These are phyloP conservation scores for Trypanosomatidae sp. DNA, from an alignment of 208 protist genomes.

Conservation along the genomic window DNA sequence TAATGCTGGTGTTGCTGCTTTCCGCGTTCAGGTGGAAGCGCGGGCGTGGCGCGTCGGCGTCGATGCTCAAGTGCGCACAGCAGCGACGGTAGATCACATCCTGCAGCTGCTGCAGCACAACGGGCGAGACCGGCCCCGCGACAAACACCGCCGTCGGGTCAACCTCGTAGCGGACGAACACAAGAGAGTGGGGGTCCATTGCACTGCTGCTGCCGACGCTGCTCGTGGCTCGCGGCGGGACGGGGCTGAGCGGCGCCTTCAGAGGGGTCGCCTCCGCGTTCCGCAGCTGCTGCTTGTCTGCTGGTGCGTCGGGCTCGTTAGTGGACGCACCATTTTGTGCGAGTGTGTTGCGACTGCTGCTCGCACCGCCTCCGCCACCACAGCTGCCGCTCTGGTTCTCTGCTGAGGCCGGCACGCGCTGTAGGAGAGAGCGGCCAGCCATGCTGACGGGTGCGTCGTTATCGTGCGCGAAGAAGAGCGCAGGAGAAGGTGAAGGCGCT, in stretches of 20 bases:
- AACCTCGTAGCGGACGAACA: conserved; percentile 63
- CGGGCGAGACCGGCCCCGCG: conserved; percentile 32
- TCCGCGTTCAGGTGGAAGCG: conserved; percentile 14
- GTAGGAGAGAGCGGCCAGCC: too few relatives aligned
- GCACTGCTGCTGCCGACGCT: conserved; percentile 11
- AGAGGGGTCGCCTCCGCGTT: background rate
- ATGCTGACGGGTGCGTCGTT: too few relatives aligned
- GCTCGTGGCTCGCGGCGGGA: background rate
- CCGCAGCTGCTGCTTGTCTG: too few relatives aligned
- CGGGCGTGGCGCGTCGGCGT: conserved; percentile 20
- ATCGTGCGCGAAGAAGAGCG: too few relatives aligned
- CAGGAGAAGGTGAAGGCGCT: too few relatives aligned
- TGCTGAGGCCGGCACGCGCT: too few relatives aligned
- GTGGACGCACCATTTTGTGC: too few relatives aligned
- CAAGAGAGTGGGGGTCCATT: conserved; percentile 8
- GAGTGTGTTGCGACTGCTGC: too few relatives aligned
- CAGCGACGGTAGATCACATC: conserved; percentile 47
- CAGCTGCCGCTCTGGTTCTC: too few relatives aligned
- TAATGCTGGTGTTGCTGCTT: background rate
- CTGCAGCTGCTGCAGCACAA: conserved; percentile 45
- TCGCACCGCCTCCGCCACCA: too few relatives aligned
- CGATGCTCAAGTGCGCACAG: conserved; percentile 25
- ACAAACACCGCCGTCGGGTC: conserved; percentile 57
- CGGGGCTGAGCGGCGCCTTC: background rate
- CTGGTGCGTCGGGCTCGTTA: too few relatives aligned